Percentiles rank a stretch among this genome's conserved stretches.
phyloP scores from a whole-genome alignment of 192 early-diverging fungal species.

The Coemansia sp. region DNA sequence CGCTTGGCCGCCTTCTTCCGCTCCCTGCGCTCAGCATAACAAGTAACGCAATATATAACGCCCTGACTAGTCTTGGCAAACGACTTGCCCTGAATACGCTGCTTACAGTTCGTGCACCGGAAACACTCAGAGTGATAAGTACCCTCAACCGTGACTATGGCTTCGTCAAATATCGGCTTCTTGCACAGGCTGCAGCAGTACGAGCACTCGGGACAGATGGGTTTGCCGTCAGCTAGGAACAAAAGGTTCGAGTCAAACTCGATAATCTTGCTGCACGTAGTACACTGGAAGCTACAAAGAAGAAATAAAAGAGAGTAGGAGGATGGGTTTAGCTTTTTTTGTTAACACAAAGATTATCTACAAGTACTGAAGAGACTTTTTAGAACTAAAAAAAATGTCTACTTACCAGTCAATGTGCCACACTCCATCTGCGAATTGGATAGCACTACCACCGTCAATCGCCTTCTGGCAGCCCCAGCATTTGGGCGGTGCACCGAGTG shows the following conservation, averaged over 20 bases:
- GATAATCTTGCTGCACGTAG: conserved; percentile 71
- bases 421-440: conserved; percentile 79
- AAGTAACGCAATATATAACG: conserved; percentile 71
- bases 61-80: conserved; percentile 85
- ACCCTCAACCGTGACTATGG: conserved; percentile 82
- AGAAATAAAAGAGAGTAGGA: background rate
- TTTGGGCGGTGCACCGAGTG: conserved; percentile 43
- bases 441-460: conserved; percentile 77
- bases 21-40: conserved; percentile 69
- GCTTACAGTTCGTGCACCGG: conserved; percentile 71
- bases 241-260: conserved; percentile 78
- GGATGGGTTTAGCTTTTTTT: background rate
- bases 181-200: conserved; percentile 77
- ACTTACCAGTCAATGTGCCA: conserved; percentile 83
- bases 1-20: conserved; percentile 65
- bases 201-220: conserved; percentile 83
- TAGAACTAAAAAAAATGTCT: background rate
- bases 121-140: conserved; percentile 84
- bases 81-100: conserved; percentile 74
- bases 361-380: background rate
- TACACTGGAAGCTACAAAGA: conserved; percentile 67
- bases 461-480: conserved; percentile 71
- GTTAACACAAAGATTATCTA: background rate
- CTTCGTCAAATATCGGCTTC: conserved; percentile 75
- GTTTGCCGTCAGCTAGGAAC: conserved; percentile 76